Evolutionary conservation across 208 protist species (phyloP), one percentile per base, ranked within the genome.

Genomic region (Jaenimonas drosophilae): DNA sequence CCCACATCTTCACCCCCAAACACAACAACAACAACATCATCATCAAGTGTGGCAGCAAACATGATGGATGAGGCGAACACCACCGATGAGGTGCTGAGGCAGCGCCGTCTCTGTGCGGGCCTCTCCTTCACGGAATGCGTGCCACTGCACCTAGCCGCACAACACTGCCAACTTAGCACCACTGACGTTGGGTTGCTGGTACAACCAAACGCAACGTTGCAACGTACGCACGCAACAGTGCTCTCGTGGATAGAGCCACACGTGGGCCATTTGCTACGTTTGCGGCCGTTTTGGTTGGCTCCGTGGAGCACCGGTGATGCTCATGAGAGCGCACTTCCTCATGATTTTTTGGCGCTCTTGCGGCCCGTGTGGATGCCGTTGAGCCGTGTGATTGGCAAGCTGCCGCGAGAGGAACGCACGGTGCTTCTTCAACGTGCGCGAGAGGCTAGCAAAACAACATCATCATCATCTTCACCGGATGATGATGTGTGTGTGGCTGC

Each of bases 251-350:
- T 11, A 11, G 37, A 11, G 37, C 37, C 7, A 21, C 37, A 20
- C 6, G n/a, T 11, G 19, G 16, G 37, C 16, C 37, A 20, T 20
- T 20, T 64, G 19, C 56, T 83, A 24, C 77, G 82, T 6, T 56
- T 88, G 39, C 74, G 82, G 2, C 82, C 82, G 2, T 85, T 76
- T 32, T 86, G 69, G 69, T 53, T 91, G 16, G 54, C 82, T 7
- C 82, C 82, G 4, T 59, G 65, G 31, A 70, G 62, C 39, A 58
- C 58, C 17, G 73, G 59, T 14, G 70, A 88, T 21, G 28, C 70
- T 16, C 49, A 47, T 11, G 17, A 28, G 6, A 37, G 34, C 1
- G 46, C 47, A 28, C 59, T 83, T 9, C 49, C 61, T 5, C 38
- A 50, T 0, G 45, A 48, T 1, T 20, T 85, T 27, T 49, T 50